Evolutionary conservation across 257 asterid genomes (phyloP).

Genomic region (Jacaranda copaia): DNA sequence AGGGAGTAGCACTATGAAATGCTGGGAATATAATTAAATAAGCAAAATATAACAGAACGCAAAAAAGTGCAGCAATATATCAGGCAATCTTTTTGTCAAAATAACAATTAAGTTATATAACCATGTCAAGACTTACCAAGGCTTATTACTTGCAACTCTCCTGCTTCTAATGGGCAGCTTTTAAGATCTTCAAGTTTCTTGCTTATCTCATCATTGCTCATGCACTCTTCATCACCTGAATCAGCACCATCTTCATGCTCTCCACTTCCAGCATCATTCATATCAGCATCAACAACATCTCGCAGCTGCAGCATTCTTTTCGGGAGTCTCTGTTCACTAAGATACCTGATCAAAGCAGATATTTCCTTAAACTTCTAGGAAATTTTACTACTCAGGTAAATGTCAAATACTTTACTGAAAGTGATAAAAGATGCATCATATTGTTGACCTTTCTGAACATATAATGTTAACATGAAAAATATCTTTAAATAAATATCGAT

Average conservation of each 20-base stretch:
- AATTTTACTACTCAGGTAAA: slow-evolving; percentile 24
- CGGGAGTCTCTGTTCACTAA: slow-evolving; percentile 83
- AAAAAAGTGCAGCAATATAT: slow-evolving; percentile 2
- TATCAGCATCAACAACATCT: slow-evolving; percentile 56
- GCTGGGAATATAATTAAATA: slow-evolving; percentile 23
- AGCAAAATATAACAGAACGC: slow-evolving; percentile 25
- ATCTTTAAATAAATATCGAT: neutral
- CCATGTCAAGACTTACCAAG: slow-evolving; percentile 60
- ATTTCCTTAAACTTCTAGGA: slow-evolving; percentile 25
- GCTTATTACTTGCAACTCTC: slow-evolving; percentile 72
- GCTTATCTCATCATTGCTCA: slow-evolving; percentile 57
- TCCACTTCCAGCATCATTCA: slow-evolving; percentile 47
- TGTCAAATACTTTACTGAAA: neutral
- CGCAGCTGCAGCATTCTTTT: slow-evolving; percentile 75
- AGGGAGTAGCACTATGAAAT: slow-evolving; percentile 20
- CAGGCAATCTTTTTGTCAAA: slow-evolving; percentile 14
- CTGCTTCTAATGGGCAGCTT: slow-evolving; percentile 66
- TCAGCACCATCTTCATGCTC: slow-evolving; percentile 61
- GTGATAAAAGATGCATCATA: slow-evolving; percentile 13
- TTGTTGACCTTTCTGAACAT: slow-evolving; percentile 24
- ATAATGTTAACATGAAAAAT: slow-evolving; percentile 18
- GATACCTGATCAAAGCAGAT: slow-evolving; percentile 65
- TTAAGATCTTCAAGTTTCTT: slow-evolving; percentile 65
- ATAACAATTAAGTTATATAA: slow-evolving; percentile 14
- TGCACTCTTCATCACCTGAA: slow-evolving; percentile 57